A percentile compares a stretch with the other conserved stretches of the same genome.
These are phyloP conservation scores for Fragaria nilgerrensis DNA, from an alignment of 306 rosid species.

Conservation along the genomic window DNA sequence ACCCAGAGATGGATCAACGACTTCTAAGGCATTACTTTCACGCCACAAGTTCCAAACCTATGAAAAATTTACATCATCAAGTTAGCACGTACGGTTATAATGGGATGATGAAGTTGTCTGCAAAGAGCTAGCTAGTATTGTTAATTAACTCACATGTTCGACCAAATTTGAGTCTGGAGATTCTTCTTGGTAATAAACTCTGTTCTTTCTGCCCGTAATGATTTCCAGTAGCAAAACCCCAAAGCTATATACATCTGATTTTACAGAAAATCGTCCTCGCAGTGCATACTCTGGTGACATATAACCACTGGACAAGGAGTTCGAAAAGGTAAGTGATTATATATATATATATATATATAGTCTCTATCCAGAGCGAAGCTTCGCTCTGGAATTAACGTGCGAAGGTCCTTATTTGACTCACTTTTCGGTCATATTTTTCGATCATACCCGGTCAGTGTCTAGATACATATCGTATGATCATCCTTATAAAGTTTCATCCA, in stretches of 20 bases:
- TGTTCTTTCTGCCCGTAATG: neutral
- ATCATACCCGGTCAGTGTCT: too few relatives aligned
- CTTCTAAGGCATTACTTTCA: neutral
- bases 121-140: neutral
- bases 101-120: neutral
- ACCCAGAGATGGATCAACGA: neutral
- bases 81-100: neutral
- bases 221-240: neutral
- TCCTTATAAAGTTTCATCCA: too few relatives aligned
- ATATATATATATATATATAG: too few relatives aligned
- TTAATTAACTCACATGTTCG: neutral
- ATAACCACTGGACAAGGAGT: neutral
- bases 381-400: too few relatives aligned
- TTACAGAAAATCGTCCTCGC: neutral
- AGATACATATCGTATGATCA: too few relatives aligned
- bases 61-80: neutral
- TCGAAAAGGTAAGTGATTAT: neutral
- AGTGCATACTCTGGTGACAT: constrained; percentile 3
- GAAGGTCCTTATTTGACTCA: too few relatives aligned
- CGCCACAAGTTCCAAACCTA: constrained; percentile 13
- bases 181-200: neutral
- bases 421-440: too few relatives aligned
- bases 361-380: too few relatives aligned
- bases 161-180: neutral
- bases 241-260: neutral